A percentile compares a stretch with the other conserved stretches of the same genome.
Evolutionary conservation across 2,329 filamentous ascomycete species (phyloP).

Genomic region (Microdochium trichocladiopsis): DNA sequence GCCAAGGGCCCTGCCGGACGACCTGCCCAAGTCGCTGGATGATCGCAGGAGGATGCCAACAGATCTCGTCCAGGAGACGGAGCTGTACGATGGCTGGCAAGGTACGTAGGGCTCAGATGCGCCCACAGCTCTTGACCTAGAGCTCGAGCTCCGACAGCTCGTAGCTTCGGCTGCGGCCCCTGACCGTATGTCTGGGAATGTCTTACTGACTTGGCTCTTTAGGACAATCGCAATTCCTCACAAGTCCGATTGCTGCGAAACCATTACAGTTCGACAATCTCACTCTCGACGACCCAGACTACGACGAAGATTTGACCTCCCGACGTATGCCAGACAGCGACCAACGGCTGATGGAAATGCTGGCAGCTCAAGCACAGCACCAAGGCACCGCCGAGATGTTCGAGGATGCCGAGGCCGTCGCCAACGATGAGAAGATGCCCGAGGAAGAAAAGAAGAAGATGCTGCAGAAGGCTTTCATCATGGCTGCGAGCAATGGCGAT

Average conservation of each 20-base stretch:
- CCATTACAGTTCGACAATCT: conserved; percentile 77
- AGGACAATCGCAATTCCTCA: conserved; percentile 96
- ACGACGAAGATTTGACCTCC: conserved; percentile 55
- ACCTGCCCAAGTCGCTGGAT: conserved; percentile 86
- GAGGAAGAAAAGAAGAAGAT: conserved; percentile 70
- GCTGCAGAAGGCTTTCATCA: conserved; percentile 82
- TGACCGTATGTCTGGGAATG: neutral
- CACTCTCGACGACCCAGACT: conserved; percentile 69
- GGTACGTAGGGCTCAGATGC: conserved; percentile 38
- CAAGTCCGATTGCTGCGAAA: conserved; percentile 75
- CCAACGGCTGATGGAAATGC: conserved; percentile 86
- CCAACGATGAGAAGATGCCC: conserved; percentile 65
- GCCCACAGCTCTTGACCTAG: conserved; percentile 2
- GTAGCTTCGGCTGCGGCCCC: conserved; percentile 2
- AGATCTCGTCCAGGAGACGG: conserved; percentile 72
- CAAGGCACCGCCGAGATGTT: conserved; percentile 59
- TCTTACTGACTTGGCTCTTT: conserved; percentile 3
- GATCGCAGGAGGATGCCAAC: conserved; percentile 67
- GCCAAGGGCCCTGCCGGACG: conserved; percentile 60
- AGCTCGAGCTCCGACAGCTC: conserved; percentile 7
- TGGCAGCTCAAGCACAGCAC: conserved; percentile 87
- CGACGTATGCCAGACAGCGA: conserved; percentile 68
- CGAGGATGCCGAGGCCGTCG: conserved; percentile 74
- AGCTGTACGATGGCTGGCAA: conserved; percentile 99
- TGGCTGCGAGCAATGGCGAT: conserved; percentile 96